phyloP scores from a whole-genome alignment of 768 basidiomycete genomes.

The Nidula microcarpa region DNA sequence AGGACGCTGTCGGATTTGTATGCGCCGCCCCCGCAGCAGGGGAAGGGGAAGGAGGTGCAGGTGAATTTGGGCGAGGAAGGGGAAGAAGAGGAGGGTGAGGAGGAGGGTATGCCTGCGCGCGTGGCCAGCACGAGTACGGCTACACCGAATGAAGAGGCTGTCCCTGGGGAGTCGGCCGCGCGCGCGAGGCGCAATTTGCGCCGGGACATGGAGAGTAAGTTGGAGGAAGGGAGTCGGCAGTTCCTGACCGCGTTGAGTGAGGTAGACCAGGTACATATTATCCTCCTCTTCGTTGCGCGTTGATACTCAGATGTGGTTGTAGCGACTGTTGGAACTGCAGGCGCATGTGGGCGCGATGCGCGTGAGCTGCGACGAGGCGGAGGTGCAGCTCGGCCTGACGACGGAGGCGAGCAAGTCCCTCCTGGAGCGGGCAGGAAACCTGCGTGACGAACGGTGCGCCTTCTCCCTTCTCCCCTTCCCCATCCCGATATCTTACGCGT shows the following conservation, averaged over 20 bases:
- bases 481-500: neutral
- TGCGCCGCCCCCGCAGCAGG: conserved; percentile 17
- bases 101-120: conserved; percentile 16
- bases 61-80: conserved; percentile 20
- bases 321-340: conserved; percentile 87
- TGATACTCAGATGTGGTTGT: conserved; percentile 2
- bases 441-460: conserved; percentile 68
- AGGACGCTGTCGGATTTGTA: conserved; percentile 83
- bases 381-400: conserved; percentile 69
- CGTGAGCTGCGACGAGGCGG: conserved; percentile 76
- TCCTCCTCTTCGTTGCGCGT: conserved; percentile 2
- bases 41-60: conserved; percentile 28
- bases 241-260: conserved; percentile 85
- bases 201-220: conserved; percentile 79
- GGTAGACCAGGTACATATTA: conserved; percentile 78
- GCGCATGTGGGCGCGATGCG: conserved; percentile 80
- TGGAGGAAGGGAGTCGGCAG: conserved; percentile 76
- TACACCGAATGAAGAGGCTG: conserved; percentile 21
- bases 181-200: conserved; percentile 77
- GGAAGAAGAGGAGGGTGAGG: conserved; percentile 23
- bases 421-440: conserved; percentile 77
- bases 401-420: conserved; percentile 75
- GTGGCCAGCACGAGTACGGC: neutral
- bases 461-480: neutral
- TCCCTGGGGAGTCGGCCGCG: conserved; percentile 63